A percentile compares a stretch with the other conserved stretches of the same genome.
Conservation (phyloP, 2,329 filamentous ascomycete species). For the Monilinia aucupariae region DNA sequence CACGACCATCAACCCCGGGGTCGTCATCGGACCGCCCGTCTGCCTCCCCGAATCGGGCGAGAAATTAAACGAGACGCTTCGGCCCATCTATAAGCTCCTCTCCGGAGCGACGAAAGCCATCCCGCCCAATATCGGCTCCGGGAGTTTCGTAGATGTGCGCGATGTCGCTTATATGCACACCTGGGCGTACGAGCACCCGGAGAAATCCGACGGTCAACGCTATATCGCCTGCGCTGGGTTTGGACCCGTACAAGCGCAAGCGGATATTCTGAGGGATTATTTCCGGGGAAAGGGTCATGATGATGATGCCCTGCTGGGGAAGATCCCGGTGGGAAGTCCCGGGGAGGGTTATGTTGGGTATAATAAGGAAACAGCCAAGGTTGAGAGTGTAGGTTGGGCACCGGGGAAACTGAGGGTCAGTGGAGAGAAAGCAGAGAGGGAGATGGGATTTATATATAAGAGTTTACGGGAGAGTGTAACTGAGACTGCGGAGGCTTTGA, state of each 20-base stretch:
- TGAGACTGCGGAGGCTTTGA: constrained; percentile 37
- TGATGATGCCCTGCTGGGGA: constrained; percentile 21
- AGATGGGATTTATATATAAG: constrained; percentile 31
- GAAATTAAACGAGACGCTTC: constrained; percentile 36
- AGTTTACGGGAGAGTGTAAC: constrained; percentile 30
- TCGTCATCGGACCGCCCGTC: constrained; percentile 41
- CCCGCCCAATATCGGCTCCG: constrained; percentile 28
- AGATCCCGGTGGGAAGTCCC: constrained; percentile 38
- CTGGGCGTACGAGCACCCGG: constrained; percentile 37
- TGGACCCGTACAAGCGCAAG: constrained; percentile 37
- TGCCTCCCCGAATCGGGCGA: constrained; percentile 31
- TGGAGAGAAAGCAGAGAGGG: constrained; percentile 31
- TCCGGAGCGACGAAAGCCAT: constrained; percentile 32
- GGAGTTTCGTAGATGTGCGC: constrained; percentile 40
- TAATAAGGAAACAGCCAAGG: constrained; percentile 25
- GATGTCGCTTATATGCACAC: constrained; percentile 41
- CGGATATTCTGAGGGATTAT: constrained; percentile 39
- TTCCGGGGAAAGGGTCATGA: constrained; percentile 34
- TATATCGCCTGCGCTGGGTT: constrained; percentile 37
- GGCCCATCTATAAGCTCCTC: constrained; percentile 36
- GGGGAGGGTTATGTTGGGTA: constrained; percentile 39
- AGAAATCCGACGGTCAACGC: constrained; percentile 38
- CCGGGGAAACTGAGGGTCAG: constrained; percentile 25
- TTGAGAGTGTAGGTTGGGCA: constrained; percentile 19
- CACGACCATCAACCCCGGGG: constrained; percentile 39